Percentiles rank a stretch among this genome's conserved stretches.
Evolutionary conservation across 768 basidiomycete genomes (phyloP).

Genomic region (Lanmaoa pseudosensibilis): DNA sequence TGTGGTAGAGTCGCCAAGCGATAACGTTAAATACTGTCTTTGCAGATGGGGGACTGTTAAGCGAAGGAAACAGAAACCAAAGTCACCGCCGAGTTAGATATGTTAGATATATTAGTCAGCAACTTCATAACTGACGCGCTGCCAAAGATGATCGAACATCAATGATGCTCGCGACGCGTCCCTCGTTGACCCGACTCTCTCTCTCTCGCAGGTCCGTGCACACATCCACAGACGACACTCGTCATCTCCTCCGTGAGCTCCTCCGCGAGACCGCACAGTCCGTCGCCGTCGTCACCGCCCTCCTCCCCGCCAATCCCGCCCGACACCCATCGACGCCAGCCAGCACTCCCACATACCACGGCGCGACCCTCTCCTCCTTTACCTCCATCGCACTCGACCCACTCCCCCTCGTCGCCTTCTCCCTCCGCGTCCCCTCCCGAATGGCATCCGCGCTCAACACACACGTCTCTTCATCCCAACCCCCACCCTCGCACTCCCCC

Average conservation of each 20-base stretch:
- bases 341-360: slow-evolving; percentile 53
- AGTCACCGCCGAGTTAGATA: too few relatives aligned
- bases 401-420: slow-evolving; percentile 83
- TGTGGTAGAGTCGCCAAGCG: too few relatives aligned
- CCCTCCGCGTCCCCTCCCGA: slow-evolving; percentile 84
- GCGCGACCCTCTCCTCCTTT: slow-evolving; percentile 93
- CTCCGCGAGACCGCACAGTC: slow-evolving; percentile 81
- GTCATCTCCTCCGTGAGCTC: slow-evolving; percentile 47
- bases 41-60: too few relatives aligned
- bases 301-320: slow-evolving; percentile 42
- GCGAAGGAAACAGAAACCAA: too few relatives aligned
- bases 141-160: not conserved
- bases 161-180: not conserved
- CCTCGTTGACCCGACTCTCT: not conserved
- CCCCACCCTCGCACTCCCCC: not conserved
- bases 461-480: slow-evolving; percentile 9
- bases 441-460: slow-evolving; percentile 67
- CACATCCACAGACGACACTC: slow-evolving; percentile 14
- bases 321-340: not conserved
- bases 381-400: slow-evolving; percentile 90
- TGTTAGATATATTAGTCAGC: not conserved
- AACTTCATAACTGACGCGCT: not conserved
- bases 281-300: slow-evolving; percentile 81
- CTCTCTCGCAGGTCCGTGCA: slow-evolving; percentile 3
- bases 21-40: too few relatives aligned